These are phyloP conservation scores for Populus hybrid DNA, from an alignment of 441 rosid species.

Conservation along the genomic window DNA sequence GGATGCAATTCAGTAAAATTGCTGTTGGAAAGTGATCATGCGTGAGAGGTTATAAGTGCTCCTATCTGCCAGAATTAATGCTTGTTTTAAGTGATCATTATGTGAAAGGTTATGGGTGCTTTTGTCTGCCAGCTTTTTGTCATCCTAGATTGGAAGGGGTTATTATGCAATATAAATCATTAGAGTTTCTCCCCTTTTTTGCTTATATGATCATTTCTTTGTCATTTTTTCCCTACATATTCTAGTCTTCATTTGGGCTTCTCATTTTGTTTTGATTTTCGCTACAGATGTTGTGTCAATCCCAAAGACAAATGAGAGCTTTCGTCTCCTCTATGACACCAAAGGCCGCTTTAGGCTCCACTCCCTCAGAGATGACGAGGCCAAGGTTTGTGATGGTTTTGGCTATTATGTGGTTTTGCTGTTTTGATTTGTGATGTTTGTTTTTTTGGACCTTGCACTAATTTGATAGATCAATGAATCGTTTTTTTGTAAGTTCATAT, in stretches of 20 bases:
- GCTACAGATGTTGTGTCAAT: constrained; percentile 39
- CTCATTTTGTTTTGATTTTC: not conserved
- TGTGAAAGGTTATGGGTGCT: no score
- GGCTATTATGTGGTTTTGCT: not conserved
- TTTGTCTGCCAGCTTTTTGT: no score
- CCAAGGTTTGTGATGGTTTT: not conserved
- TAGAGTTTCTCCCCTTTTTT: no score
- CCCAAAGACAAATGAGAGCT: constrained; percentile 64
- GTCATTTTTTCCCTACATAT: no score
- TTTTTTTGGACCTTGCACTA: not conserved
- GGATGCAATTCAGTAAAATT: no score
- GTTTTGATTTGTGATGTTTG: not conserved
- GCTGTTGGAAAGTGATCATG: no score
- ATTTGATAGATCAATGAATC: not conserved
- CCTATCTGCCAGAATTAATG: no score
- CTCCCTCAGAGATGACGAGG: not conserved
- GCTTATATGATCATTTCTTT: no score
- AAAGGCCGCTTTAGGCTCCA: constrained; percentile 60
- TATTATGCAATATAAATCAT: no score
- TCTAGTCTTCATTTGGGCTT: not conserved
- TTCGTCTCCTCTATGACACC: constrained; percentile 69
- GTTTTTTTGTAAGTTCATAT: not conserved
- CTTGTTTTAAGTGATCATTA: no score
- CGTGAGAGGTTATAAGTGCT: no score
- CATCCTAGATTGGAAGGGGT: no score